These are phyloP conservation scores for Paraurostyla sp. DNA, from an alignment of 73 alveolate species.

Conservation along the genomic window DNA sequence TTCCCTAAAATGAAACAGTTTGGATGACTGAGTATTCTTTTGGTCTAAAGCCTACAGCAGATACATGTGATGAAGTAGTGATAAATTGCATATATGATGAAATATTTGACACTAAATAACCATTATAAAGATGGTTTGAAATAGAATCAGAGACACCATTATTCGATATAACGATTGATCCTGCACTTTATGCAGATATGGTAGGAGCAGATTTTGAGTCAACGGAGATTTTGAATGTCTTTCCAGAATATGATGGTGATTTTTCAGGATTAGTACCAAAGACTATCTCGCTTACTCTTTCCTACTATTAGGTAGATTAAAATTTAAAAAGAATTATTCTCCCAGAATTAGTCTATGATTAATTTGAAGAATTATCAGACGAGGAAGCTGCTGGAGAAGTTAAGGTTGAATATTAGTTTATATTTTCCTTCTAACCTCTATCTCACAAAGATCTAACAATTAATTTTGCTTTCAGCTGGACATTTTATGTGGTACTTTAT, in stretches of 20 bases:
- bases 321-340: conserved; percentile 75
- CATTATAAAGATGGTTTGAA: conserved; percentile 87
- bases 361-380: conserved; percentile 63
- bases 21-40: conserved; percentile 83
- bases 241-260: conserved; percentile 56
- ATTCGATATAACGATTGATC: conserved; percentile 79
- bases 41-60: conserved; percentile 86
- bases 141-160: conserved; percentile 64
- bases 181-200: conserved; percentile 73
- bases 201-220: conserved; percentile 36
- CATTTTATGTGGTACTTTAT: conserved; percentile 87
- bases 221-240: conserved; percentile 42
- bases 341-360: conserved; percentile 69
- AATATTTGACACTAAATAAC: conserved; percentile 74
- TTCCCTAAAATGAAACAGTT: conserved; percentile 77
- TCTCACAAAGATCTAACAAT: conserved; percentile 88
- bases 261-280: conserved; percentile 79
- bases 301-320: conserved; percentile 79
- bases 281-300: conserved; percentile 60
- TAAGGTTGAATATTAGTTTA: conserved; percentile 73
- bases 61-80: conserved; percentile 78
- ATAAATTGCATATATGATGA: conserved; percentile 92
- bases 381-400: conserved; percentile 62
- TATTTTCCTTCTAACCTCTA: conserved; percentile 74
- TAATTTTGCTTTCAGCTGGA: conserved; percentile 85